Evolutionary conservation across 2,329 filamentous ascomycete genomes (phyloP), one percentile per base, ranked within the genome.

Genomic region (Curvularia verruculosa): DNA sequence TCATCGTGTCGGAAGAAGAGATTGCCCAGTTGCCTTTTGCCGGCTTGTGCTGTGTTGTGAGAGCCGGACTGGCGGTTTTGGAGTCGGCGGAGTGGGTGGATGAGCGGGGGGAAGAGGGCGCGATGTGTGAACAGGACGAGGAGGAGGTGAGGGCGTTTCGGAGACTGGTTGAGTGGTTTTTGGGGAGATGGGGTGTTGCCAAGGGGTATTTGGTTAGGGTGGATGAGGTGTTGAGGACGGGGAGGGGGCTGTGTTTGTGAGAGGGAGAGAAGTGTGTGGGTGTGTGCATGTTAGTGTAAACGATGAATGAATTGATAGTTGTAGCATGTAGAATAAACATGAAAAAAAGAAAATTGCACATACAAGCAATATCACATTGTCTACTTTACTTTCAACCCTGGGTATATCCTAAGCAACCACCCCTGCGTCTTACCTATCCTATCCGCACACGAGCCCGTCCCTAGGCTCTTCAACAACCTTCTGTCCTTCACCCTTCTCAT

Each of bases 371-470:
- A n/a, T n/a, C n/a, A n/a, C n/a, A n/a, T n/a, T n/a, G n/a, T n/a
- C n/a, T n/a, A n/a, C n/a, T n/a, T n/a, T n/a, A n/a, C n/a, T n/a
- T n/a, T 19, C 23, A 44, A 12, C 18, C 6, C 21, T 8, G 49
- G 49, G 41, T 46, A 52, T 52, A 31, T 52, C n/a, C 13, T 24
- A 9, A 24, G 12, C 39, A 24, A 41, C 34, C 21, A 15, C 24
- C 18, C 8, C 18, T 19, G n/a, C n/a, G n/a, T n/a, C n/a, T n/a
- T n/a, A n/a, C 36, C 37, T 13, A 44, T n/a, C n/a, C 48, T 50
- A 81, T 9, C 78, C 78, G 68, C 77, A 80, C 8, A 81, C 77
- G 56, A 81, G 59, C 2, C 79, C 79, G 53, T 80, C 78, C 59
- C 72, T 78, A n/a, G 76, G 77, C 60, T 78, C 70, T 63, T 80